Percentiles rank a stretch among this genome's conserved stretches.
Conservation (phyloP, 139 green algal genomes). For the Chlamydomonas sphaeroides region DNA sequence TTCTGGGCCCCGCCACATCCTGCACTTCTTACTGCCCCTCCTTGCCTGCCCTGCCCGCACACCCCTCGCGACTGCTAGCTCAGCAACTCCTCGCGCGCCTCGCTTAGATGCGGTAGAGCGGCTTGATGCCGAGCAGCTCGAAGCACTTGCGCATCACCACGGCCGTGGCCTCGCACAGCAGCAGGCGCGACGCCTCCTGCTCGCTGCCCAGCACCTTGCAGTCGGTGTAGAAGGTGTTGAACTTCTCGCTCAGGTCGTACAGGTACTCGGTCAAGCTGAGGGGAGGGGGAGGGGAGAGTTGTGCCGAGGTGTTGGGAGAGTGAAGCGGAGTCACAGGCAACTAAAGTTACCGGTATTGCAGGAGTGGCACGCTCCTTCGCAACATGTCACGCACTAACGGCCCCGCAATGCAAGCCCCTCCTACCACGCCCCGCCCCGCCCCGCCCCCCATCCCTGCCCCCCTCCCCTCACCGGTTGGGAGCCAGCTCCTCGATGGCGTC, state of each 20-base stretch:
- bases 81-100: not conserved
- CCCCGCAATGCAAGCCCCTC: too few species aligned
- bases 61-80: too few species aligned
- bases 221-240: constrained; percentile 95
- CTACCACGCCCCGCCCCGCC: too few species aligned
- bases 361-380: too few species aligned
- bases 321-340: too few species aligned
- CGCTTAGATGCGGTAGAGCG: constrained; percentile 89
- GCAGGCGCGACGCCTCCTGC: constrained; percentile 86
- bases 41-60: too few species aligned
- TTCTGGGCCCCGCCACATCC: too few species aligned
- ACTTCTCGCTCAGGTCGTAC: constrained; percentile 90
- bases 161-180: constrained; percentile 90
- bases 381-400: too few species aligned
- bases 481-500: constrained; percentile 82
- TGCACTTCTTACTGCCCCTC: too few species aligned
- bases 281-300: not conserved
- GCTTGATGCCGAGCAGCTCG: constrained; percentile 91
- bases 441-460: too few species aligned
- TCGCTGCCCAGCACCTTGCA: constrained; percentile 90
- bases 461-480: constrained; percentile 75
- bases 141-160: constrained; percentile 93
- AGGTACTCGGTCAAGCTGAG: constrained; percentile 91
- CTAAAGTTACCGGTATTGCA: too few species aligned
- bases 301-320: not conserved